These are phyloP conservation scores for Penicillium occitanis DNA, from an alignment of 2,329 filamentous ascomycete genomes.

Conservation along the genomic window DNA sequence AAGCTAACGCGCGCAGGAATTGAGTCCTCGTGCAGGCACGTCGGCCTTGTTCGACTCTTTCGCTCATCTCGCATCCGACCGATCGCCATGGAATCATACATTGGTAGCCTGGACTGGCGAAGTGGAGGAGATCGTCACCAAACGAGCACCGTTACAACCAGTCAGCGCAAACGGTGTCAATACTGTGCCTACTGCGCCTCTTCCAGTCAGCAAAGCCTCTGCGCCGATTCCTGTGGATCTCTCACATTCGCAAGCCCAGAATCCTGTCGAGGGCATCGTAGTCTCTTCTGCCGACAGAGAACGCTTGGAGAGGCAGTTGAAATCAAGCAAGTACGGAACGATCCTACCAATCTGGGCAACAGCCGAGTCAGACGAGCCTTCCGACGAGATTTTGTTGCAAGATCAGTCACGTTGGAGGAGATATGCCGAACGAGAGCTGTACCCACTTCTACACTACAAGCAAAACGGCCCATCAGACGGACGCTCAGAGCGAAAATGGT, in stretches of 20 bases:
- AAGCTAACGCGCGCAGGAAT: slow-evolving; percentile 53
- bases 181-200: slow-evolving; percentile 27
- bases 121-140: slow-evolving; percentile 55
- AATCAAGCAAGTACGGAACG: slow-evolving; percentile 70
- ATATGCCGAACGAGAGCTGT: slow-evolving; percentile 88
- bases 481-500: slow-evolving; percentile 74
- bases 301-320: slow-evolving; percentile 71
- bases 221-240: slow-evolving; percentile 75
- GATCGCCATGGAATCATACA: slow-evolving; percentile 85
- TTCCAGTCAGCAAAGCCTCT: slow-evolving; percentile 69
- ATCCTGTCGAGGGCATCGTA: slow-evolving; percentile 66
- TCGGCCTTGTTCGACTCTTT: slow-evolving; percentile 93
- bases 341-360: slow-evolving; percentile 87
- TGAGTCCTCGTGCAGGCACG: slow-evolving; percentile 76
- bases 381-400: slow-evolving; percentile 69
- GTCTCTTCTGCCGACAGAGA: slow-evolving; percentile 69
- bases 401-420: slow-evolving; percentile 85
- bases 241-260: slow-evolving; percentile 56
- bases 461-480: slow-evolving; percentile 88
- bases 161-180: slow-evolving; percentile 27
- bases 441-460: slow-evolving; percentile 94
- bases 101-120: slow-evolving; percentile 96
- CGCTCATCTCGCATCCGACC: slow-evolving; percentile 78
- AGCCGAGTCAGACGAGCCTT: slow-evolving; percentile 69
- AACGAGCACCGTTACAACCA: slow-evolving; percentile 34